These are phyloP conservation scores for Penicillium brasilianum DNA, from an alignment of 2,329 filamentous ascomycete species.

Conservation along the genomic window DNA sequence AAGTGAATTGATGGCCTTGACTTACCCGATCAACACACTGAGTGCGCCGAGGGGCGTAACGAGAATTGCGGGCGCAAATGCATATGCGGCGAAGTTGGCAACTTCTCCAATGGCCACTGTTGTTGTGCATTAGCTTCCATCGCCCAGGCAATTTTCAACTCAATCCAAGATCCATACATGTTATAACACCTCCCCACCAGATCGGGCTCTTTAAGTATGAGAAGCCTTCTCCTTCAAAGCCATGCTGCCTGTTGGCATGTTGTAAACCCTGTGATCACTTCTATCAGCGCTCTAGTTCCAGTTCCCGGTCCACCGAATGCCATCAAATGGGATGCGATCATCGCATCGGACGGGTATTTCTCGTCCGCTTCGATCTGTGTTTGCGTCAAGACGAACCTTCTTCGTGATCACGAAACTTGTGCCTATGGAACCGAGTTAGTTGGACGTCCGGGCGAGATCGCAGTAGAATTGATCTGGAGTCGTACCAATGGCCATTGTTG, in stretches of 20 bases:
- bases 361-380: slow-evolving; percentile 11
- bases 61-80: slow-evolving; percentile 97
- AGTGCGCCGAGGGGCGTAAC: slow-evolving; percentile 94
- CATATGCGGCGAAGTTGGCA: slow-evolving; percentile 97
- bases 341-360: neutral
- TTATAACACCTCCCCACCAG: slow-evolving; percentile 95
- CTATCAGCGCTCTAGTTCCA: slow-evolving; percentile 25
- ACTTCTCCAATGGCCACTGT: slow-evolving; percentile 89
- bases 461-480: neutral
- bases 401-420: slow-evolving; percentile 99
- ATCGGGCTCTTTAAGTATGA: slow-evolving; percentile 92
- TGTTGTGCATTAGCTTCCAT: slow-evolving; percentile 3
- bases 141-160: neutral
- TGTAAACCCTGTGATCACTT: slow-evolving; percentile 72
- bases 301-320: neutral
- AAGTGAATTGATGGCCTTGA: slow-evolving; percentile 9
- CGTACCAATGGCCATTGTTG: slow-evolving; percentile 55
- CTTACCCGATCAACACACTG: slow-evolving; percentile 83
- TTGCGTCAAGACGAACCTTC: slow-evolving; percentile 66
- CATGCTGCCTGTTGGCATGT: slow-evolving; percentile 87
- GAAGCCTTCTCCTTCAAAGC: slow-evolving; percentile 95
- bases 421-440: slow-evolving; percentile 57
- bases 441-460: neutral
- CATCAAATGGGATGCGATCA: neutral
- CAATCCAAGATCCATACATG: slow-evolving; percentile 64